phyloP scores from a whole-genome alignment of 345 rosid genomes.

The Theobroma cacao region DNA sequence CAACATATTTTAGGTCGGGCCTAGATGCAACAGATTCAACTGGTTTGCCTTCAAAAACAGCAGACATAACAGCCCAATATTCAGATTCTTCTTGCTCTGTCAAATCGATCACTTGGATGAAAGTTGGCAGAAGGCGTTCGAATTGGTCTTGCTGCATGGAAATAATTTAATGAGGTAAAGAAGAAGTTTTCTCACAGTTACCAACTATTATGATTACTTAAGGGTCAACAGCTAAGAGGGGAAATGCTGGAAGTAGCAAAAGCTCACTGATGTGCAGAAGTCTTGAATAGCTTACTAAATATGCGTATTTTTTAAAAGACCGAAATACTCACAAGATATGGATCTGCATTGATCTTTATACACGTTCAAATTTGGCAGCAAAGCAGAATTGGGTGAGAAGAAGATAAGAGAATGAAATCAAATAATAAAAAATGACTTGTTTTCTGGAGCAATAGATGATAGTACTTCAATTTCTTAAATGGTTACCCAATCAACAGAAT shows the following conservation, averaged over 20 bases:
- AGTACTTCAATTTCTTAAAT: neutral
- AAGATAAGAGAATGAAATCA: neutral
- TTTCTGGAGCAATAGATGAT: neutral
- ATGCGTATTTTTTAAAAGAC: neutral
- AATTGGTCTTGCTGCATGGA: slow-evolving; percentile 71
- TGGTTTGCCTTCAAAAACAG: slow-evolving; percentile 63
- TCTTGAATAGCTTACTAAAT: neutral
- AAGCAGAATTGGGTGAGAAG: neutral
- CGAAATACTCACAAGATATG: neutral
- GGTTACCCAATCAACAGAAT: neutral
- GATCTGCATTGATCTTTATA: neutral
- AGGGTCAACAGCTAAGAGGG: neutral
- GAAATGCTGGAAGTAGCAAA: neutral
- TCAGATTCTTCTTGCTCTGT: slow-evolving; percentile 62
- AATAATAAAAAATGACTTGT: neutral
- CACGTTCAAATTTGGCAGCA: neutral
- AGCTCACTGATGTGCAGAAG: neutral
- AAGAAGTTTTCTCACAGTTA: neutral
- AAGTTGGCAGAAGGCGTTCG: slow-evolving; percentile 59
- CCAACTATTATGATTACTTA: neutral
- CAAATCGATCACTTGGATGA: slow-evolving; percentile 66
- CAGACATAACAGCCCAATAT: slow-evolving; percentile 59
- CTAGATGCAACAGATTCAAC: slow-evolving; percentile 38
- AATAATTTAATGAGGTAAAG: slow-evolving; percentile 11
- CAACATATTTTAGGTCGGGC: slow-evolving; percentile 27